phyloP scores from a whole-genome alignment of 2,329 filamentous ascomycete species.

The Dothidotthia symphoricarpi region DNA sequence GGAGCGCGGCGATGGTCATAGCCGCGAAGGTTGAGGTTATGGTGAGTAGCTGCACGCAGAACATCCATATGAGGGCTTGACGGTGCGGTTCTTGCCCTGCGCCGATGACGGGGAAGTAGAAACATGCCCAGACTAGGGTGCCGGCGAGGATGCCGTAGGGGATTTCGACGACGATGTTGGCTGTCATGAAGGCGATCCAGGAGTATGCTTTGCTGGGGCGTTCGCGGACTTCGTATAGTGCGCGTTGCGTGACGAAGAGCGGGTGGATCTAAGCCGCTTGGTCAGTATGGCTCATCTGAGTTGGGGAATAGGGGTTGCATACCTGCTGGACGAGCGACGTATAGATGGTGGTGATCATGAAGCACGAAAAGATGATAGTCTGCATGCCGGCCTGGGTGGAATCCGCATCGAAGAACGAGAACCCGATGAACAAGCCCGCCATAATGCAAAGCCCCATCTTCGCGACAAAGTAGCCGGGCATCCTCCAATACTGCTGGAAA shows the following conservation, averaged over 20 bases:
- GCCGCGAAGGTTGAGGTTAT: constrained; percentile 72
- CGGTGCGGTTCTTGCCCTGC: constrained; percentile 50
- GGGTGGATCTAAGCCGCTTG: constrained; percentile 56
- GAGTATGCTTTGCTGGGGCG: constrained; percentile 69
- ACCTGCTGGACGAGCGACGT: constrained; percentile 53
- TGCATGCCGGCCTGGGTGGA: constrained; percentile 45
- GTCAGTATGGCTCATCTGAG: constrained; percentile 8
- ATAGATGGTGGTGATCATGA: constrained; percentile 49
- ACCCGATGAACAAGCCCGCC: constrained; percentile 38
- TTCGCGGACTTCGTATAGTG: constrained; percentile 60
- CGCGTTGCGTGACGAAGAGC: constrained; percentile 58
- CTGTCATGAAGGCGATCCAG: constrained; percentile 70
- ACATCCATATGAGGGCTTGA: constrained; percentile 59
- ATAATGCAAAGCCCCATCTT: constrained; percentile 31
- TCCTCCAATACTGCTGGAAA: constrained; percentile 50
- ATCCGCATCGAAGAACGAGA: constrained; percentile 46
- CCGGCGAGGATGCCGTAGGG: constrained; percentile 64
- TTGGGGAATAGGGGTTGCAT: neutral
- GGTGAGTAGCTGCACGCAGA: constrained; percentile 65
- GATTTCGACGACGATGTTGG: constrained; percentile 70
- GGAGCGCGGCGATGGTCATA: constrained; percentile 69
- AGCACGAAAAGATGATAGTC: constrained; percentile 50
- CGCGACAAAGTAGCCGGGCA: constrained; percentile 45
- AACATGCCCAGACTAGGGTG: constrained; percentile 62
- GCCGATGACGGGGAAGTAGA: constrained; percentile 60